phyloP scores from a whole-genome alignment of 1,284 basidiomycete genomes.

The Phylloboletellus chloephorus region DNA sequence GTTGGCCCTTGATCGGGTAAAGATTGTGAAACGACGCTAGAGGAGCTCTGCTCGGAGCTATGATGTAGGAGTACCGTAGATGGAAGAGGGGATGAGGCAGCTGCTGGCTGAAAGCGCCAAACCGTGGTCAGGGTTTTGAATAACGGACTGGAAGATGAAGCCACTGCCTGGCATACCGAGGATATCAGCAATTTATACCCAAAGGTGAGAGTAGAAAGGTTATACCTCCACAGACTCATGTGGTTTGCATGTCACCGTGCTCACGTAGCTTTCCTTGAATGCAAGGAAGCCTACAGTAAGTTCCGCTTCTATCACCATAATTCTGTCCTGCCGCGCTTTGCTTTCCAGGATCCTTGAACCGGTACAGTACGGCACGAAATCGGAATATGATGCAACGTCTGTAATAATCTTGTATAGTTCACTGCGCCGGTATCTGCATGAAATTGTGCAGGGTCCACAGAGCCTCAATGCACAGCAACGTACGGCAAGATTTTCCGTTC shows the following conservation, averaged over 20 bases:
- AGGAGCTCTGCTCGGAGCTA: background rate
- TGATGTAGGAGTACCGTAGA: conserved; percentile 20
- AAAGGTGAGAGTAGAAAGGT: background rate
- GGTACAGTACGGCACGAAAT: conserved; percentile 89
- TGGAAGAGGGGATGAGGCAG: conserved; percentile 40
- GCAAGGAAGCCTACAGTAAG: conserved; percentile 85
- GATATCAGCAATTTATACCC: conserved; percentile 4
- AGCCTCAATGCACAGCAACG: conserved; percentile 30
- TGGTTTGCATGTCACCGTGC: conserved; percentile 75
- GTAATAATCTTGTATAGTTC: conserved; percentile 86
- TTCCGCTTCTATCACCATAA: conserved; percentile 71
- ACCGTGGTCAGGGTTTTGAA: conserved; percentile 82
- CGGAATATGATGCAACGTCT: conserved; percentile 81
- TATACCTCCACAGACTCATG: conserved; percentile 68
- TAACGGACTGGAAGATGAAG: conserved; percentile 75
- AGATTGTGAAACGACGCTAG: conserved; percentile 10
- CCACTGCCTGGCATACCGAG: conserved; percentile 50
- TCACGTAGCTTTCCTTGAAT: conserved; percentile 85
- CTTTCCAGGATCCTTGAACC: conserved; percentile 61
- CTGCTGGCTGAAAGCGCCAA: conserved; percentile 71
- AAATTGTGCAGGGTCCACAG: conserved; percentile 14
- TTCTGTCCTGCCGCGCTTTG: conserved; percentile 30
- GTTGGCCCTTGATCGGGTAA: conserved; percentile 46
- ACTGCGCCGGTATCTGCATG: conserved; percentile 59
- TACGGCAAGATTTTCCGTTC: conserved; percentile 77